Evolutionary conservation across 1,284 basidiomycete species (phyloP).

Genomic region (Trichosporon sp.): DNA sequence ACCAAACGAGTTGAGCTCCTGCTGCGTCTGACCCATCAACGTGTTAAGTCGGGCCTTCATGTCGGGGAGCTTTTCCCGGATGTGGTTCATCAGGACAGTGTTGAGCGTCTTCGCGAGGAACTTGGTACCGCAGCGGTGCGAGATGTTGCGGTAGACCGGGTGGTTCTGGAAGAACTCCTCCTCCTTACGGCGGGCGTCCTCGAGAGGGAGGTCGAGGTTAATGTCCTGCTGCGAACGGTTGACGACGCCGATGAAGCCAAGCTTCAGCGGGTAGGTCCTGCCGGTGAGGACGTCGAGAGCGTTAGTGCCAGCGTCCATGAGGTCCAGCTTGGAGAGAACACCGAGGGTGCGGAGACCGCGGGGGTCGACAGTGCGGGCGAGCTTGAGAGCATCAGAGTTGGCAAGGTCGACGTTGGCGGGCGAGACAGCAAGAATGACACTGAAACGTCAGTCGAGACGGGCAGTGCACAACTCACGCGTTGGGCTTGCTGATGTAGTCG

Average conservation of each 20-base stretch:
- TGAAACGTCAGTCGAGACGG: constrained; percentile 47
- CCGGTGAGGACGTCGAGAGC: constrained; percentile 95
- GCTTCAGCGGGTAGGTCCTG: constrained; percentile 93
- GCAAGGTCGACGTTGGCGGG: constrained; percentile 97
- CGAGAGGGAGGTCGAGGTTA: constrained; percentile 82
- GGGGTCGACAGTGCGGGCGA: constrained; percentile 88
- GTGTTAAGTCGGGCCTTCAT: constrained; percentile 99
- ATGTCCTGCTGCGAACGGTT: constrained; percentile 98
- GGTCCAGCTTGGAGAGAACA: constrained; percentile 93
- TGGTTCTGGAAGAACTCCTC: constrained; percentile 90
- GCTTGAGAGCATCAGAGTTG: constrained; percentile 95
- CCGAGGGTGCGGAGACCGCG: constrained; percentile 95
- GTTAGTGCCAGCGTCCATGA: constrained; percentile 99
- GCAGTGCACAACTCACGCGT: constrained; percentile 66
- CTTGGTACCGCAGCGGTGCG: constrained; percentile 95
- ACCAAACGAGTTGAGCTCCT: constrained; percentile 94
- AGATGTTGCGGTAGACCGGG: constrained; percentile 90
- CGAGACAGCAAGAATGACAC: constrained; percentile 94
- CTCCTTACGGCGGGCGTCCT: constrained; percentile 81
- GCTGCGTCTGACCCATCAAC: constrained; percentile 97
- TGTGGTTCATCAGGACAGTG: constrained; percentile 95
- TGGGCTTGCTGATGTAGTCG: constrained; percentile 95
- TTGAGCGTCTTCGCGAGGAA: constrained; percentile 94
- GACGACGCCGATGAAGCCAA: constrained; percentile 97
- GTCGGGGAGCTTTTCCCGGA: constrained; percentile 96